Conservation (phyloP, 2,329 filamentous ascomycete genomes). For the Penicillium sp. region DNA sequence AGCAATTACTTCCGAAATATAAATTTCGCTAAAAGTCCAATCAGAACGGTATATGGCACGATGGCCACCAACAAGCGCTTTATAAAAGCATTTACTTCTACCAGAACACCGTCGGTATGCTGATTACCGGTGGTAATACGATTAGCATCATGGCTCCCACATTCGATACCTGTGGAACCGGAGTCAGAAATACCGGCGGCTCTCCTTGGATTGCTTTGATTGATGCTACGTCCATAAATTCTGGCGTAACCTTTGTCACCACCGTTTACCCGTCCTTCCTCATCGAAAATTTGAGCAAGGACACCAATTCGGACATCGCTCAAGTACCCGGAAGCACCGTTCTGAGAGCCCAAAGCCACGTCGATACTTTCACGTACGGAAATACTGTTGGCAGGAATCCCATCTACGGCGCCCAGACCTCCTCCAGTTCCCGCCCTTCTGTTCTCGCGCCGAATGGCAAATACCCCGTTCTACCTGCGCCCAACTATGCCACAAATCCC, state of each 20-base stretch:
- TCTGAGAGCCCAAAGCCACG: not conserved
- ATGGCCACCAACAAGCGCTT: not conserved
- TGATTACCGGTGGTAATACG: not conserved
- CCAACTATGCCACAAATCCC: not conserved
- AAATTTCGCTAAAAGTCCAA: not conserved
- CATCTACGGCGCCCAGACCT: not conserved
- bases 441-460: not conserved
- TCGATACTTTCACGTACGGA: not conserved
- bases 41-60: not conserved
- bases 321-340: not conserved
- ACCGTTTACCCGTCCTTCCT: not conserved
- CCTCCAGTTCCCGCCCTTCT: not conserved
- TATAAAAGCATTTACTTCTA: not conserved
- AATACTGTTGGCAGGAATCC: not conserved
- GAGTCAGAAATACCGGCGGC: not conserved
- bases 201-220: not conserved
- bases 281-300: not conserved
- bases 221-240: not conserved
- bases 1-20: not conserved
- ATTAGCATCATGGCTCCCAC: not conserved
- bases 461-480: not conserved
- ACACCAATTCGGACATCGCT: not conserved
- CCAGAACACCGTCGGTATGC: not conserved
- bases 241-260: not conserved
- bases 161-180: not conserved